Conservation (phyloP, 2,329 filamentous ascomycete genomes). For the Neoascochyta sp. region DNA sequence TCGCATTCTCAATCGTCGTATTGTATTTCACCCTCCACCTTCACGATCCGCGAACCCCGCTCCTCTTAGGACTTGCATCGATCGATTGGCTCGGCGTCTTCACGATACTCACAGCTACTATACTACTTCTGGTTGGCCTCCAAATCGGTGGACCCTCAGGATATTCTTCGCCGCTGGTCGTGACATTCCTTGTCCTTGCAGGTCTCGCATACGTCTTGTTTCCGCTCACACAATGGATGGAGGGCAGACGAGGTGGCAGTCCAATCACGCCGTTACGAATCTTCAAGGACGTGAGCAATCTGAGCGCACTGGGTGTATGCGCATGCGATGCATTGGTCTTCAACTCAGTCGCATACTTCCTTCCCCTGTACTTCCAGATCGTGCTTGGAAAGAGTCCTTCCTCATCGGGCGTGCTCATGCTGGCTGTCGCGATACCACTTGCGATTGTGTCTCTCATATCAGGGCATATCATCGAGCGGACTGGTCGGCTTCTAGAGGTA, state of each 20-base stretch:
- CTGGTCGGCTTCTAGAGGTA: constrained; percentile 41
- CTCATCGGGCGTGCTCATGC: constrained; percentile 55
- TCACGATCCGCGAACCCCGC: constrained; percentile 49
- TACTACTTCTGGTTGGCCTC: constrained; percentile 52
- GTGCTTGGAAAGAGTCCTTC: constrained; percentile 59
- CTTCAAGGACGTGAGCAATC: constrained; percentile 55
- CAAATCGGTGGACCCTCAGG: constrained; percentile 50
- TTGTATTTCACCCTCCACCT: constrained; percentile 53
- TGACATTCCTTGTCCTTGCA: constrained; percentile 51
- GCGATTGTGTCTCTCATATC: constrained; percentile 45
- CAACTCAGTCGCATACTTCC: constrained; percentile 64
- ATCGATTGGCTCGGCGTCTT: constrained; percentile 54
- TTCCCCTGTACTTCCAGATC: constrained; percentile 72
- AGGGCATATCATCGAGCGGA: constrained; percentile 47
- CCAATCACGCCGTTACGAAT: constrained; percentile 70
- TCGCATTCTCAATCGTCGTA: constrained; percentile 47
- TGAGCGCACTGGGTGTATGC: constrained; percentile 52
- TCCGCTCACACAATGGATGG: constrained; percentile 61
- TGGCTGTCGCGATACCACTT: constrained; percentile 54
- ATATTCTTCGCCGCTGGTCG: constrained; percentile 50
- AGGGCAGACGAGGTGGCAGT: constrained; percentile 54
- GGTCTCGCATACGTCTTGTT: constrained; percentile 48
- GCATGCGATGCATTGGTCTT: constrained; percentile 56
- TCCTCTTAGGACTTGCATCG: constrained; percentile 46
- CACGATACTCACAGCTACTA: constrained; percentile 47